Base-by-base conservation (phyloP, 1,284 basidiomycete genomes). In the Porogramme epimiltina region DNA sequence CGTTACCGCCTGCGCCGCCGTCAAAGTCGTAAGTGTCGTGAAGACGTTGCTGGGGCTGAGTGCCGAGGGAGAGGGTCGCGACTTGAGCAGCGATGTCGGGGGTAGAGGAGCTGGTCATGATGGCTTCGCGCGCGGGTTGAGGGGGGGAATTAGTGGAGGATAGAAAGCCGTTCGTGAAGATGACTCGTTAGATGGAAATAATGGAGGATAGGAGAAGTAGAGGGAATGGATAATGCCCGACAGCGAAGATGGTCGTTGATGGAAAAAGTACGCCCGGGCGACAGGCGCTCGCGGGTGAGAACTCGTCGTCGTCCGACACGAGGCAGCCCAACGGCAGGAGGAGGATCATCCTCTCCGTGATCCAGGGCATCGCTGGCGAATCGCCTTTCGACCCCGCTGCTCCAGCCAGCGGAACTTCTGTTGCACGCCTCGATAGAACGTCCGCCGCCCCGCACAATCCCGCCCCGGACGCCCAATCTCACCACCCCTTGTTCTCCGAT, bases 11-110 rank as follows among this genome's bases (percentile, higher is more conserved):
- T 64, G 60, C 69, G 67, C 74, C 75, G 71, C 75, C 79, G 69
- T 89, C 87, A 73, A 85, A 89, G 77, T 91, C 89, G 73, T 90
- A 90, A 87, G 76, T 73, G 71, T 91, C 88, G 76, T 91, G 82
- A 78, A 87, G 80, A 79, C 86, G 87, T 82, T 81, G 84, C 71
- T 82, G 82, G 56, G 73, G 69, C 66, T 75, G 73, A 48, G 81
- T 77, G 72, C 79, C 78, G 71, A 91, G 81, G 66, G 87, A 84
- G 65, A 91, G 73, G 52, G 57, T 55, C 34, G 57, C 57, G 57
- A 59, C 57, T 48, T 59, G 57, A 62, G 84, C 75, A 49, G 86
- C 83, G 62, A 91, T 81, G 74, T 91, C 87, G 58, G 89, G 87
- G 39, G 79, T 75, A 39, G 74, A 70, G 62, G 86, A 83, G 68